These are phyloP conservation scores for Dactylellina parvicollis DNA, from an alignment of 2,329 filamentous ascomycete genomes.

Conservation along the genomic window DNA sequence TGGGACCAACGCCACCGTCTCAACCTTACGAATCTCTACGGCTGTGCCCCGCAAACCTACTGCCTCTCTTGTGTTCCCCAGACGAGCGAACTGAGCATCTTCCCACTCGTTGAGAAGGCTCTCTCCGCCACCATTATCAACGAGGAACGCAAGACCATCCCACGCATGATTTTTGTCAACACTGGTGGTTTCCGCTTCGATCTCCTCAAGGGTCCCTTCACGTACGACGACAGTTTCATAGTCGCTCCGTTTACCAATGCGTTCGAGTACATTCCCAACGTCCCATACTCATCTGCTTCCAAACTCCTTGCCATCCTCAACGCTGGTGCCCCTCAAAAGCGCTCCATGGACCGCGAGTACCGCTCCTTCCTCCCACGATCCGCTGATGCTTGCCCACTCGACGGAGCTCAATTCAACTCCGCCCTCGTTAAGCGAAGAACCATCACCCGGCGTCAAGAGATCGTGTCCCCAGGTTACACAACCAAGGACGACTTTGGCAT, in stretches of 20 bases:
- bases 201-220: conserved; percentile 91
- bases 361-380: conserved; percentile 56
- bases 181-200: conserved; percentile 94
- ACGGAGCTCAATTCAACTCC: conserved; percentile 33
- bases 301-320: conserved; percentile 73
- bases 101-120: conserved; percentile 78
- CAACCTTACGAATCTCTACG: conserved; percentile 68
- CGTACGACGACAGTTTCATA: conserved; percentile 83
- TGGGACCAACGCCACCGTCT: conserved; percentile 66
- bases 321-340: conserved; percentile 60
- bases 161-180: conserved; percentile 81
- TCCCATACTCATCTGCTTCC: conserved; percentile 79
- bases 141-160: conserved; percentile 68
- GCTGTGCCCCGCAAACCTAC: conserved; percentile 71
- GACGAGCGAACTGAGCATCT: conserved; percentile 78
- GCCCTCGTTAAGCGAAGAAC: conserved; percentile 62
- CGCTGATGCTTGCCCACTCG: conserved; percentile 28
- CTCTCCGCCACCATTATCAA: conserved; percentile 74
- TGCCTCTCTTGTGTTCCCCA: conserved; percentile 75
- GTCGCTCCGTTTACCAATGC: conserved; percentile 87
- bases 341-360: conserved; percentile 35
- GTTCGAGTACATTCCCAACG: conserved; percentile 79
- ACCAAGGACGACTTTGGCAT: conserved; percentile 83
- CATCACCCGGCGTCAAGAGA: conserved; percentile 59
- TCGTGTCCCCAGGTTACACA: conserved; percentile 77